Evolutionary conservation across 78 protist species (phyloP).

Genomic region (Anaeramoeba flamelloides): DNA sequence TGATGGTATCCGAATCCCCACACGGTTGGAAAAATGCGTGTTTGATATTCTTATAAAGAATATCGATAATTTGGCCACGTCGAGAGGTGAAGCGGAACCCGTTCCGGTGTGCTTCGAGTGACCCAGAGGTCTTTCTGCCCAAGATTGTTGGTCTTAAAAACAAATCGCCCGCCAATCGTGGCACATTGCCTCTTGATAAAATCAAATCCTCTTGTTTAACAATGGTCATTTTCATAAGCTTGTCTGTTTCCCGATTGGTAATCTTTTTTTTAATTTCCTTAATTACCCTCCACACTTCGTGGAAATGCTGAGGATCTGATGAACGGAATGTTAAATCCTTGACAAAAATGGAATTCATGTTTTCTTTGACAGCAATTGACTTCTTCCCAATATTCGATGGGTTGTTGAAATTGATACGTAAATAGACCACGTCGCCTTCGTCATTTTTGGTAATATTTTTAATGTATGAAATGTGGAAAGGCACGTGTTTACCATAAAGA

Average conservation of each 20-base stretch:
- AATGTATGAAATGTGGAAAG: conserved; percentile 67
- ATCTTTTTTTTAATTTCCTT: too few relatives aligned
- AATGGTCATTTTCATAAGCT: too few relatives aligned
- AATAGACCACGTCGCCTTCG: conserved; percentile 13
- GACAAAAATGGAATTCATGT: conserved; percentile 30
- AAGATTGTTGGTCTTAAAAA: too few relatives aligned
- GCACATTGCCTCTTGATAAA: too few relatives aligned
- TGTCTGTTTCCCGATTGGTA: too few relatives aligned
- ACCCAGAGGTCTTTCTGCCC: too few relatives aligned
- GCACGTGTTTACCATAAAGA: conserved; percentile 54
- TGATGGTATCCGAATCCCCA: conserved; percentile 46
- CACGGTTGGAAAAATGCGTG: conserved; percentile 82
- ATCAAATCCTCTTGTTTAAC: too few relatives aligned
- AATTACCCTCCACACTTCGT: too few relatives aligned
- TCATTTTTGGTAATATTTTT: conserved; percentile 44
- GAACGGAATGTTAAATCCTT: conserved; percentile 47
- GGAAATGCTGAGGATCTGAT: conserved; percentile 18
- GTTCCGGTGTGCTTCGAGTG: conserved; percentile 64
- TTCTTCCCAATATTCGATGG: conserved; percentile 12
- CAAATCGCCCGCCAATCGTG: too few relatives aligned
- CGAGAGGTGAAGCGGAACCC: conserved; percentile 66
- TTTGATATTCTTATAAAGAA: conserved; percentile 58
- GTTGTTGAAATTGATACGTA: conserved; percentile 55
- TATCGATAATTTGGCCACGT: conserved; percentile 27
- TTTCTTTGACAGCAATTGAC: background rate